Conservation (phyloP, 257 asterid genomes). For the Solanum lignicaule region DNA sequence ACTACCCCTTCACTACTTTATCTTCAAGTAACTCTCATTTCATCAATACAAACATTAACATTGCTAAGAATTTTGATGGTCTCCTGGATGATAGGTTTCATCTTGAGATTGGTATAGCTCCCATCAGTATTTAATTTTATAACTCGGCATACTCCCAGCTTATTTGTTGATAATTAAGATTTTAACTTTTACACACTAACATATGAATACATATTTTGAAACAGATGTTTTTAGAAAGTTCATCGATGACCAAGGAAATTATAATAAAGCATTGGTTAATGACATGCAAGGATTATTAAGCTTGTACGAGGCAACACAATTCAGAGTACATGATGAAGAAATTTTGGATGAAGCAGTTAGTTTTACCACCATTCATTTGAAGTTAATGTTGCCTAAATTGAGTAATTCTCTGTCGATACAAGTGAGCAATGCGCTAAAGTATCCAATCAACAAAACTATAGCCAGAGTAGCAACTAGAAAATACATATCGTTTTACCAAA, state of each 20-base stretch:
- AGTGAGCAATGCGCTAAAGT: background rate
- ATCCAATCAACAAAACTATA: constrained; percentile 15
- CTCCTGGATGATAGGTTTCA: too few relatives aligned
- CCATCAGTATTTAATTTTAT: too few relatives aligned
- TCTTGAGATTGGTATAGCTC: too few relatives aligned
- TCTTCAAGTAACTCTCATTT: too few relatives aligned
- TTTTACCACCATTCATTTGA: constrained; percentile 5
- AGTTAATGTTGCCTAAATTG: background rate
- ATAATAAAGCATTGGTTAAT: background rate
- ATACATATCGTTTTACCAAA: constrained; percentile 1
- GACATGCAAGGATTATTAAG: constrained; percentile 13
- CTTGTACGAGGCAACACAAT: constrained; percentile 22
- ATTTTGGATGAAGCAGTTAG: constrained; percentile 5
- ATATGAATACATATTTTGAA: background rate
- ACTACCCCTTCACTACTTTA: too few relatives aligned
- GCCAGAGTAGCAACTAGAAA: constrained; percentile 7
- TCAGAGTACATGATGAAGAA: background rate
- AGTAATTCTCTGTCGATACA: background rate
- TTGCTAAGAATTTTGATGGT: too few relatives aligned
- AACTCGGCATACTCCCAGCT: too few relatives aligned
- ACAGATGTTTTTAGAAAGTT: constrained; percentile 17
- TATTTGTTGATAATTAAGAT: too few relatives aligned
- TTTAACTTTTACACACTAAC: too few relatives aligned
- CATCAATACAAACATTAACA: too few relatives aligned
- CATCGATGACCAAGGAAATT: constrained; percentile 2